A percentile compares a stretch with the other conserved stretches of the same genome.
phyloP scores from a whole-genome alignment of 345 rosid species.

The Gossypium thurberi region DNA sequence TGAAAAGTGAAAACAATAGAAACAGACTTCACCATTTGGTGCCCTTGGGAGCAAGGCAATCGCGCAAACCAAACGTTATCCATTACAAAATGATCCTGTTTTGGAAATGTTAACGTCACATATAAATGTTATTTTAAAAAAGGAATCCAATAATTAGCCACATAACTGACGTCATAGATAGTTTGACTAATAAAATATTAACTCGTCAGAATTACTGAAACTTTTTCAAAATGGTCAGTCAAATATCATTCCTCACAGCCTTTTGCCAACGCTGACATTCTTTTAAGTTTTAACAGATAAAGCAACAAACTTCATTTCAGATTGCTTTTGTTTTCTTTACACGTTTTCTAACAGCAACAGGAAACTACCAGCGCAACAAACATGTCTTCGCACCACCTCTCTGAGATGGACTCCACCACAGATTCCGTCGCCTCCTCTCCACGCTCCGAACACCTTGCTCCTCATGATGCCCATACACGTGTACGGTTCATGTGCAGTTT shows the following conservation, averaged over 20 bases:
- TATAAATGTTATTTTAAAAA: too few relatives aligned
- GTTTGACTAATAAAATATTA: too few relatives aligned
- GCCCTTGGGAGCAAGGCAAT: neutral
- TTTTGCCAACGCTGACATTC: neutral
- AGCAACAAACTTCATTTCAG: neutral
- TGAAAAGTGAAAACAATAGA: neutral
- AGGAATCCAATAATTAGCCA: too few relatives aligned
- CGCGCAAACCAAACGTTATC: neutral
- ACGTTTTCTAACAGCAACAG: neutral
- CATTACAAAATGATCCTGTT: neutral
- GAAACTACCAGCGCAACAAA: neutral
- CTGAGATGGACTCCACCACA: conserved; percentile 58
- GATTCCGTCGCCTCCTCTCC: conserved; percentile 75
- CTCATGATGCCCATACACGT: conserved; percentile 30
- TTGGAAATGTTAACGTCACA: neutral
- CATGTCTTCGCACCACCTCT: conserved; percentile 56
- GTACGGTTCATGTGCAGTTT: conserved; percentile 93
- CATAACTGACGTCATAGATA: neutral
- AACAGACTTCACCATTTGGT: neutral
- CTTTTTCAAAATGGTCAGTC: neutral
- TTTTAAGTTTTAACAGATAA: neutral
- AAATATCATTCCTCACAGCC: neutral
- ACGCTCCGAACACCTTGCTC: conserved; percentile 52
- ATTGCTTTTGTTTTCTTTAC: neutral
- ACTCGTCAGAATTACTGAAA: too few relatives aligned